phyloP scores from a whole-genome alignment of 345 rosid species.

The Melaleuca quinquenervia region DNA sequence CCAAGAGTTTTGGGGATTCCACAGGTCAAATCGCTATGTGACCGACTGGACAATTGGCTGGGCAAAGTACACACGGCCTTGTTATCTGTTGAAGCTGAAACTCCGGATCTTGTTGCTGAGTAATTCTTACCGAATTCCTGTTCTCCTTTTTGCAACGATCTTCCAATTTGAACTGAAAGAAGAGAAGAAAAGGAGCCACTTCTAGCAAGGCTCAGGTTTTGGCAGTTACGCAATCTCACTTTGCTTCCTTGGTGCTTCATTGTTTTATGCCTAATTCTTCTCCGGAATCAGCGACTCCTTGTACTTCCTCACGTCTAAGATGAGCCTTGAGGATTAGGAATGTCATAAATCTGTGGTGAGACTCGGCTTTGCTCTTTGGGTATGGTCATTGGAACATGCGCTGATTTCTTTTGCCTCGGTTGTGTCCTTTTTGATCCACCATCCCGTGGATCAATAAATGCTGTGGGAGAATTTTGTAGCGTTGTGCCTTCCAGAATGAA shows the following conservation, averaged over 20 bases:
- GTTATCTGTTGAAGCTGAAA: slow-evolving; percentile 91
- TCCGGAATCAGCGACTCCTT: not conserved
- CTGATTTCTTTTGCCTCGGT: not conserved
- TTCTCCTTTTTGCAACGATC: not conserved
- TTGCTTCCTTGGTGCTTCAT: not conserved
- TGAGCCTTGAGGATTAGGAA: not conserved
- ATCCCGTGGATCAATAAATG: not conserved
- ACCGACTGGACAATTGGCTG: slow-evolving; percentile 75
- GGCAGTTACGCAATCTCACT: not conserved
- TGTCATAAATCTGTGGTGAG: not conserved
- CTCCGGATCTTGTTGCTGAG: slow-evolving; percentile 91
- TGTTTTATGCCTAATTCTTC: not conserved
- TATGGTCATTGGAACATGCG: not conserved
- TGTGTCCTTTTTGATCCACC: not conserved
- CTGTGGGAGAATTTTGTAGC: not conserved
- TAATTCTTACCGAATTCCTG: slow-evolving; percentile 9
- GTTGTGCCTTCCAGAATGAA: not conserved
- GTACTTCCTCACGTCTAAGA: not conserved
- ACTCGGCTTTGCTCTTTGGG: not conserved
- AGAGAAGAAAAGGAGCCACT: not conserved
- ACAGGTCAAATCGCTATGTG: slow-evolving; percentile 82
- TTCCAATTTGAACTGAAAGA: not conserved
- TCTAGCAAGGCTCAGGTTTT: not conserved
- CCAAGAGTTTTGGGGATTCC: slow-evolving; percentile 95
- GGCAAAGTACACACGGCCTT: slow-evolving; percentile 76